A percentile compares a stretch with the other conserved stretches of the same genome.
Conservation (phyloP, 169 alveolate species). For the Eimeria tenella region DNA sequence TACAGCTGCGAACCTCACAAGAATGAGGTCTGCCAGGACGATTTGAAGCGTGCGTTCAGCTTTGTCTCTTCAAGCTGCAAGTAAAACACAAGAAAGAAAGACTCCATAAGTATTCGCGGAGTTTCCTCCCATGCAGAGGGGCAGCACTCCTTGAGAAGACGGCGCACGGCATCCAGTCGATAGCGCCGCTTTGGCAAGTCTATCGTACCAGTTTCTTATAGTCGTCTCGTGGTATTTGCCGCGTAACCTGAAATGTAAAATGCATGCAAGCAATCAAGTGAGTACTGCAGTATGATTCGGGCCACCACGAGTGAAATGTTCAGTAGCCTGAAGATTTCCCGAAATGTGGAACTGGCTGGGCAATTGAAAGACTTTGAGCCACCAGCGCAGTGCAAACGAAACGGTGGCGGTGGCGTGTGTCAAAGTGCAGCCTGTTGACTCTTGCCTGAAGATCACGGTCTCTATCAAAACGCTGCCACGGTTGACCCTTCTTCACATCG, state of each 20-base stretch:
- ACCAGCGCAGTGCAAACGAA: too few relatives aligned
- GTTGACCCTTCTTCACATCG: constrained; percentile 73
- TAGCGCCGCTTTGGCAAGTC: background rate
- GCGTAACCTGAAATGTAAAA: background rate
- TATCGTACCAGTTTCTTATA: constrained; percentile 57
- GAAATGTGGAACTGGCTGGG: too few relatives aligned
- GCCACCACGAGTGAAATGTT: too few relatives aligned
- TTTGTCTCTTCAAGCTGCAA: constrained; percentile 59
- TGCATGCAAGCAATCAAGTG: background rate
- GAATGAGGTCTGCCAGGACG: constrained; percentile 68
- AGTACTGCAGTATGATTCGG: too few relatives aligned
- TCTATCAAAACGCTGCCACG: constrained; percentile 80
- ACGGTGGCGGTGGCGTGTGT: background rate
- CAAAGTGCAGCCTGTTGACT: background rate
- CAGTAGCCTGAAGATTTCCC: too few relatives aligned
- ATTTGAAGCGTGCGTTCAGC: constrained; percentile 49
- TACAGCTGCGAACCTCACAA: background rate
- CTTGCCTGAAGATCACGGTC: constrained; percentile 76
- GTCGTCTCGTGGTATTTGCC: constrained; percentile 49
- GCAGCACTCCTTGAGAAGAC: background rate
- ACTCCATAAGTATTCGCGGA: background rate
- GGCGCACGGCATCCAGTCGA: too few relatives aligned
- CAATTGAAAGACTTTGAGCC: background rate
- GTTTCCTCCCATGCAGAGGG: background rate
- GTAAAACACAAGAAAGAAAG: background rate